phyloP scores from a whole-genome alignment of 192 early-diverging fungal species.

The Umbelopsis sp. region DNA sequence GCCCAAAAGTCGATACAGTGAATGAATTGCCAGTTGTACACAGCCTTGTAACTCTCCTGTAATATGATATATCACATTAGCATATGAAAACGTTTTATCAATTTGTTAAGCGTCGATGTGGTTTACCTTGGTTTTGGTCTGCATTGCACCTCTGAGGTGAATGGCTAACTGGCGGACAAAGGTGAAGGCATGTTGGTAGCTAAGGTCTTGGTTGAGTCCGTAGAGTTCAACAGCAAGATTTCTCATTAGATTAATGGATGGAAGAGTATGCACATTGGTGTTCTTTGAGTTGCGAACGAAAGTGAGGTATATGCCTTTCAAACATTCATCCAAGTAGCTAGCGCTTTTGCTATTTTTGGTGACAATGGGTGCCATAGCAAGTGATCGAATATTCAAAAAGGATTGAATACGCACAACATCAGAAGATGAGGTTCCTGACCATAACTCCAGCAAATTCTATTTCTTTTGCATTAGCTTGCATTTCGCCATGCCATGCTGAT shows the following conservation, averaged over 20 bases:
- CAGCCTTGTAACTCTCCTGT: conserved; percentile 80
- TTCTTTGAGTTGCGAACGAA: conserved; percentile 78
- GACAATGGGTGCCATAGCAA: conserved; percentile 52
- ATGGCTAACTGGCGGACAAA: conserved; percentile 95
- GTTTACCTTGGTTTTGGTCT: conserved; percentile 69
- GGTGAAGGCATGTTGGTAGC: conserved; percentile 93
- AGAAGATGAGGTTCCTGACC: conserved; percentile 57
- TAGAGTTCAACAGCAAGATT: conserved; percentile 91
- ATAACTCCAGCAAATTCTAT: conserved; percentile 45
- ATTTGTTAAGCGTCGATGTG: neutral
- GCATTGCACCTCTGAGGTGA: conserved; percentile 86
- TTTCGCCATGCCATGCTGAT: neutral
- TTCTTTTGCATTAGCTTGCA: neutral
- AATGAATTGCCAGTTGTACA: conserved; percentile 98
- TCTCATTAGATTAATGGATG: conserved; percentile 87
- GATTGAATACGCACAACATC: conserved; percentile 77
- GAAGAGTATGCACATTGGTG: conserved; percentile 80
- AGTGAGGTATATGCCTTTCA: conserved; percentile 83
- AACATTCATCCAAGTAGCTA: conserved; percentile 64
- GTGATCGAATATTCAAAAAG: conserved; percentile 82
- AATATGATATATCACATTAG: conserved; percentile 5
- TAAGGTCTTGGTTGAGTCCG: conserved; percentile 73
- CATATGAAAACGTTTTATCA: neutral
- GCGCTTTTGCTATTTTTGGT: conserved; percentile 33
- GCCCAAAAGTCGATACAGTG: conserved; percentile 93